A percentile compares a stretch with the other conserved stretches of the same genome.
Conservation (phyloP, 805 yeast genomes). For the Helenozyma rhizophorensis region DNA sequence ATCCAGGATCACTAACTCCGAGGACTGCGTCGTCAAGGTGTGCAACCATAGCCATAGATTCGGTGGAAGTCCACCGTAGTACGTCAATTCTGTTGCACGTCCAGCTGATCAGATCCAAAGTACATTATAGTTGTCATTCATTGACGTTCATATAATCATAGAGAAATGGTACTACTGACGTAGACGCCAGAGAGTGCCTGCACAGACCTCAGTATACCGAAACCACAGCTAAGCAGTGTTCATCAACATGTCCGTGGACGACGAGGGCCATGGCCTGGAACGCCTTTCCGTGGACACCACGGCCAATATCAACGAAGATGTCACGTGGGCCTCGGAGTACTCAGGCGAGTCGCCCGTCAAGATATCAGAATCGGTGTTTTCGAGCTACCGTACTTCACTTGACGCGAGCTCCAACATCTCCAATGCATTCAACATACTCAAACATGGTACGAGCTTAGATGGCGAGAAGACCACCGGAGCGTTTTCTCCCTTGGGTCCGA, state of each 20-base stretch:
- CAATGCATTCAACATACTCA: slow-evolving; percentile 13
- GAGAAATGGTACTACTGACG: too few relatives aligned
- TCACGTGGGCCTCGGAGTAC: slow-evolving; percentile 12
- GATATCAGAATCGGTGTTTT: slow-evolving; percentile 12
- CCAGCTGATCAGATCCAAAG: too few relatives aligned
- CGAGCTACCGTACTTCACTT: slow-evolving; percentile 13
- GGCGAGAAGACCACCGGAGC: slow-evolving; percentile 17
- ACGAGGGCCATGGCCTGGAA: slow-evolving; percentile 8
- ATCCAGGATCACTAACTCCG: too few relatives aligned
- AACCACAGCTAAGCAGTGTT: slow-evolving; percentile 1
- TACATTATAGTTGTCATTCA: too few relatives aligned
- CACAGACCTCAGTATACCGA: too few relatives aligned
- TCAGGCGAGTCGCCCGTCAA: slow-evolving; percentile 10
- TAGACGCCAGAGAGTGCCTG: too few relatives aligned
- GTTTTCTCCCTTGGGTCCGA: slow-evolving; percentile 61
- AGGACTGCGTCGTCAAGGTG: too few relatives aligned
- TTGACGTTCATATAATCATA: too few relatives aligned
- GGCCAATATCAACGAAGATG: slow-evolving; percentile 15
- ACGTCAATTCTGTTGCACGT: too few relatives aligned
- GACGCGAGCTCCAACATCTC: slow-evolving; percentile 11
- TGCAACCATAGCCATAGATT: too few relatives aligned
- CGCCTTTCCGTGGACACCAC: slow-evolving; percentile 14
- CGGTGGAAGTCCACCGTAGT: too few relatives aligned
- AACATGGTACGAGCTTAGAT: slow-evolving; percentile 12
- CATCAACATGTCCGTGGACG: slow-evolving; percentile 10